Evolutionary conservation across 352 stramenopile species (phyloP).

Genomic region (Globisporangium camurandrum): DNA sequence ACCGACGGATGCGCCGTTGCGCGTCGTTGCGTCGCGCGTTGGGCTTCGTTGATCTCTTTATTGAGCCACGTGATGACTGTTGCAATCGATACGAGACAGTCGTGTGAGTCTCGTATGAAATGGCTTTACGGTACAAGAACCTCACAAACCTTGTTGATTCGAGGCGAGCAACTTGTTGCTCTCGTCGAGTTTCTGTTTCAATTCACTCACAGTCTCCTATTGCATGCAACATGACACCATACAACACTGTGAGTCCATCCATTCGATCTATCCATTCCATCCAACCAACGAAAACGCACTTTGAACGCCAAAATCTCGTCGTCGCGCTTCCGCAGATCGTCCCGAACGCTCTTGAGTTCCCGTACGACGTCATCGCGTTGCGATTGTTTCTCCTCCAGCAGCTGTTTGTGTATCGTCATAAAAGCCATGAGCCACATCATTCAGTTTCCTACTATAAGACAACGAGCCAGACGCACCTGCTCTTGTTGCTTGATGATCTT

Average conservation of each 20-base stretch:
- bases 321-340: constrained; percentile 65
- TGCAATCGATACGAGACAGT: not conserved
- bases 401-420: constrained; percentile 14
- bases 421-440: not conserved
- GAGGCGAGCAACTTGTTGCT: constrained; percentile 84
- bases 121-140: no score
- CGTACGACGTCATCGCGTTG: constrained; percentile 56
- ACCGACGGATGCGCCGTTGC: constrained; percentile 60
- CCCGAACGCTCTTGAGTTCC: constrained; percentile 53
- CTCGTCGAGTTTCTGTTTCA: constrained; percentile 82
- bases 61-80: constrained; percentile 87
- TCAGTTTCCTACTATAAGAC: not conserved
- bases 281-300: constrained; percentile 11
- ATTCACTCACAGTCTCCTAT: constrained; percentile 55
- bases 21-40: constrained; percentile 62
- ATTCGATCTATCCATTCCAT: not conserved
- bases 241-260: not conserved
- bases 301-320: constrained; percentile 58
- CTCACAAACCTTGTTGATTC: constrained; percentile 76
- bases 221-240: not conserved
- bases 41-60: constrained; percentile 88
- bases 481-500: constrained; percentile 90
- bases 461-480: constrained; percentile 21
- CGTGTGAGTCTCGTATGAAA: not conserved
- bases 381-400: constrained; percentile 74